Evolutionary conservation across 768 basidiomycete genomes (phyloP).

Genomic region (Lentinula raphanica): DNA sequence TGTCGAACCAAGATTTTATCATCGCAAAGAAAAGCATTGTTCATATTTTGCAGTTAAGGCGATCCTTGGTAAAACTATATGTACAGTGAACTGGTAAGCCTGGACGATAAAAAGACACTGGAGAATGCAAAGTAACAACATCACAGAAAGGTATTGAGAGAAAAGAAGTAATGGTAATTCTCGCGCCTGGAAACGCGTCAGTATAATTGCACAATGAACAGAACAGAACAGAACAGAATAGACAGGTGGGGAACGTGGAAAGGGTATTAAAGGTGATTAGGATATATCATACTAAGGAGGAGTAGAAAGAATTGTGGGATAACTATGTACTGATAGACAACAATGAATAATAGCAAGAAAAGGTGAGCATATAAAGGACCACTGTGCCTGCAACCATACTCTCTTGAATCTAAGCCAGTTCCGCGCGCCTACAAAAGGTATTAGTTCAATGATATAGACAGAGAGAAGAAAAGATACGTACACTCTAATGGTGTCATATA

Average conservation of each 20-base stretch:
- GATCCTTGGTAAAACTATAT: background rate
- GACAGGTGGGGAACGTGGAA: background rate
- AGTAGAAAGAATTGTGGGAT: background rate
- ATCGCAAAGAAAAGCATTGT: background rate
- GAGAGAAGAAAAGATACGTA: constrained; percentile 34
- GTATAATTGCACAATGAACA: too few relatives aligned
- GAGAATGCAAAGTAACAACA: background rate
- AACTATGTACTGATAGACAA: background rate
- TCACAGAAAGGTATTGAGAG: background rate
- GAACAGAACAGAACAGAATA: background rate
- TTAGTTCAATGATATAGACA: background rate
- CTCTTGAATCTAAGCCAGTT: background rate
- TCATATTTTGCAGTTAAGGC: background rate
- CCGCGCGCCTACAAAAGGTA: background rate
- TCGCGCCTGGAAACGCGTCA: too few relatives aligned
- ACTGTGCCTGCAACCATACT: background rate
- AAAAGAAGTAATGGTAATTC: background rate
- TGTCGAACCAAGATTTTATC: too few relatives aligned
- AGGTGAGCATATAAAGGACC: background rate
- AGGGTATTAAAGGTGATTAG: background rate
- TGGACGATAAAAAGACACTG: background rate
- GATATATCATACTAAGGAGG: background rate
- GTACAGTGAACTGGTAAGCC: background rate
- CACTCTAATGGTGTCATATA: constrained; percentile 86
- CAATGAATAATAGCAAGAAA: background rate